phyloP scores from a whole-genome alignment of 441 rosid genomes.

The Francoa sonchifolia region DNA sequence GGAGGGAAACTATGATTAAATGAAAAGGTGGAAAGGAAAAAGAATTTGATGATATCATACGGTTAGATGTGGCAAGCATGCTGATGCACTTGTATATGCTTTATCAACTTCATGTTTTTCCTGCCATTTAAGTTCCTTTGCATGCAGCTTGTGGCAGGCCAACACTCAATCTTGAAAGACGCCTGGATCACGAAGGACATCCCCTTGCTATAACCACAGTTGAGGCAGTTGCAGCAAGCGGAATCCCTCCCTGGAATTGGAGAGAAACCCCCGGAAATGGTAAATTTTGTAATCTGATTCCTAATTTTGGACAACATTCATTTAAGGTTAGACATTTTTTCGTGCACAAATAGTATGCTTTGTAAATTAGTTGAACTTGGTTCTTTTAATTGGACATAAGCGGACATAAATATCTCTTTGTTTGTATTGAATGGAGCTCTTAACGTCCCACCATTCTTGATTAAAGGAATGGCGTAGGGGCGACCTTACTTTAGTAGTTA shows the following conservation, averaged over 20 bases:
- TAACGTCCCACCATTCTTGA: neutral
- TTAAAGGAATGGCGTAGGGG: neutral
- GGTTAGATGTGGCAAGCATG: neutral
- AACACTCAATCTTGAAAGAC: conserved; percentile 82
- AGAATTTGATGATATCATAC: no score
- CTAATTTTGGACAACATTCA: conserved; percentile 5
- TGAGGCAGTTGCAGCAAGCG: conserved; percentile 67
- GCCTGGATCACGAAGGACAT: conserved; percentile 86
- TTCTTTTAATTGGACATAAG: neutral
- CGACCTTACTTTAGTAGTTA: no score
- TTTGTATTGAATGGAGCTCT: neutral
- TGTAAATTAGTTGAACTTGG: neutral
- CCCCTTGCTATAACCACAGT: conserved; percentile 82
- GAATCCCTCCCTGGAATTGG: conserved; percentile 99
- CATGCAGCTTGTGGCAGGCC: conserved; percentile 71
- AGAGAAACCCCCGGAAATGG: conserved; percentile 86
- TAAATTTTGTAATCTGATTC: conserved; percentile 15
- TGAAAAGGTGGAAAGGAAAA: no score
- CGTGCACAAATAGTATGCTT: conserved; percentile 1
- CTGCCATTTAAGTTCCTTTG: conserved; percentile 17
- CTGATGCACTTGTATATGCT: neutral
- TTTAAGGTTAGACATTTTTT: conserved; percentile 7
- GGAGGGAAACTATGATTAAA: no score
- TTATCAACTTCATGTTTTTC: conserved; percentile 6
- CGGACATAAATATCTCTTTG: neutral